Evolutionary conservation across 345 rosid species (phyloP).

Genomic region (Combretum micranthum): DNA sequence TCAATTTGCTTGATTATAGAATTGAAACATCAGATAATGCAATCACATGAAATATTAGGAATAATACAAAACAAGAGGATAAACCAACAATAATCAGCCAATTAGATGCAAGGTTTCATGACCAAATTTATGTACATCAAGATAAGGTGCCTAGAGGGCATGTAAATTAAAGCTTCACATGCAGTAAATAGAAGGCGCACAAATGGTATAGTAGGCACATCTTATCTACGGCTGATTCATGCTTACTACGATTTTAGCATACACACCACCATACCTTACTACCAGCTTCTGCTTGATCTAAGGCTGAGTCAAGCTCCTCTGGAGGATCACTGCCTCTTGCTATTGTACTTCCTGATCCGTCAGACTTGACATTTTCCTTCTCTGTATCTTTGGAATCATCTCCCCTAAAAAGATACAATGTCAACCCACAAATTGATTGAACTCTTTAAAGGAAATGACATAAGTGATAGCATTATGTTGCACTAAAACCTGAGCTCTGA

Average conservation of each 20-base stretch:
- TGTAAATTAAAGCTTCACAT: no score
- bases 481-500: constrained; percentile 25
- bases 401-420: constrained; percentile 21
- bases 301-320: constrained; percentile 19
- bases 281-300: constrained; percentile 15
- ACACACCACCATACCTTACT: constrained; percentile 18
- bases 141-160: no score
- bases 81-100: no score
- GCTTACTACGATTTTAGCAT: no score
- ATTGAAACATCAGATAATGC: no score
- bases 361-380: constrained; percentile 25
- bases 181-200: background rate
- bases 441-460: background rate
- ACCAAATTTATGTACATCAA: no score
- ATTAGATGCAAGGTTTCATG: no score
- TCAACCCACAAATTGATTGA: background rate
- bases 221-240: no score
- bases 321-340: constrained; percentile 12
- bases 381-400: constrained; percentile 19
- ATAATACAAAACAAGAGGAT: no score
- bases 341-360: constrained; percentile 15
- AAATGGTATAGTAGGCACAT: background rate
- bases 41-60: no score
- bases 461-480: background rate
- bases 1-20: no score